Evolutionary conservation across 805 yeast species (phyloP).

Genomic region (Lachancea sp.): DNA sequence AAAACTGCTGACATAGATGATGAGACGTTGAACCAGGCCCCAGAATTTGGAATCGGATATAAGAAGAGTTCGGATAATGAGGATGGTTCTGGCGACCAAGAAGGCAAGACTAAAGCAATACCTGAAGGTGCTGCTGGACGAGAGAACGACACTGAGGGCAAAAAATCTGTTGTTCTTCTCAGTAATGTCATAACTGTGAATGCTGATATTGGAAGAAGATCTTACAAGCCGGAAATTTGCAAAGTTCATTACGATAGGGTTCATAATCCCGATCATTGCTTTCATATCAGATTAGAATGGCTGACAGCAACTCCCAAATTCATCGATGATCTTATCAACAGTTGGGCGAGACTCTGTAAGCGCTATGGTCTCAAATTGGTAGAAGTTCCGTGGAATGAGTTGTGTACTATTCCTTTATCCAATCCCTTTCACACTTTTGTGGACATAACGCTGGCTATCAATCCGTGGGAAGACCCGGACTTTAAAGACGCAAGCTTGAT

Average conservation of each 20-base stretch:
- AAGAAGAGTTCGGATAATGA: neutral
- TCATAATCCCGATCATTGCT: constrained; percentile 92
- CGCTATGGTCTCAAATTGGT: constrained; percentile 74
- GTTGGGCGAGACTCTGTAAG: constrained; percentile 80
- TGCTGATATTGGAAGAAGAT: constrained; percentile 64
- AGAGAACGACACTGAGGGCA: neutral
- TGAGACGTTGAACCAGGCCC: too few relatives aligned
- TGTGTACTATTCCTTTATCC: constrained; percentile 63
- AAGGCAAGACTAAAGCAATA: too few relatives aligned
- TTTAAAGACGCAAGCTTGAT: constrained; percentile 40
- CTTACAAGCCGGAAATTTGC: constrained; percentile 71
- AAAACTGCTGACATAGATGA: constrained; percentile 7
- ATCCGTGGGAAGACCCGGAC: constrained; percentile 66
- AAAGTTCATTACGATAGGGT: constrained; percentile 86
- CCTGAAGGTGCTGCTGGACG: neutral
- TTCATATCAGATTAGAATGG: constrained; percentile 90
- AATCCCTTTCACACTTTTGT: constrained; percentile 89
- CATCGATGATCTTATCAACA: constrained; percentile 68
- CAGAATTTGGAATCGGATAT: neutral
- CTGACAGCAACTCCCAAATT: constrained; percentile 79
- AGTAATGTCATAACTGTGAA: constrained; percentile 64
- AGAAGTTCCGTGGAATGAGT: constrained; percentile 88
- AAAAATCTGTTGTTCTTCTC: constrained; percentile 41
- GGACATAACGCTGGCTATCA: constrained; percentile 54
- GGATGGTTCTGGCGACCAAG: too few relatives aligned